Conservation (phyloP, 208 protist genomes). For the Kentomonas sorsogonicus region DNA sequence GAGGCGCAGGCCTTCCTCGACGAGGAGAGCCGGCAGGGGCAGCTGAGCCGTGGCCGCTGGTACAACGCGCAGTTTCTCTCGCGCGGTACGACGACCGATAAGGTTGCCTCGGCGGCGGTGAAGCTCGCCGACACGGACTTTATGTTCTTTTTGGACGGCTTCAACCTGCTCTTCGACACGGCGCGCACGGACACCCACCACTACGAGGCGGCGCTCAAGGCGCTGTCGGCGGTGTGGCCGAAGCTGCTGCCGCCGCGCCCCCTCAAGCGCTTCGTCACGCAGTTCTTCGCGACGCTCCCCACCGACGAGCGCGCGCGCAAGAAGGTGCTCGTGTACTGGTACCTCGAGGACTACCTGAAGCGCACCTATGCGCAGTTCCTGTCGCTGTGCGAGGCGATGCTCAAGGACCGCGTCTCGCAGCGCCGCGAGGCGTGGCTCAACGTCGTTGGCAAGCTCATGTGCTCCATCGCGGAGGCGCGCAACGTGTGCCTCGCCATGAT, state of each 20-base stretch:
- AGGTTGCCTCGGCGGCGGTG: conserved; percentile 81
- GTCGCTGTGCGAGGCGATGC: conserved; percentile 78
- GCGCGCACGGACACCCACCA: conserved; percentile 86
- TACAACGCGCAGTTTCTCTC: conserved; percentile 85
- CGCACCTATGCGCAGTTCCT: conserved; percentile 87
- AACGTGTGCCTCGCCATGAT: conserved; percentile 82
- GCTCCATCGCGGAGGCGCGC: conserved; percentile 71
- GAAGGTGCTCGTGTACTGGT: conserved; percentile 86
- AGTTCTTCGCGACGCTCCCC: conserved; percentile 89
- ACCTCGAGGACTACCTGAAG: conserved; percentile 89
- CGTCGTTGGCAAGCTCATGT: conserved; percentile 80
- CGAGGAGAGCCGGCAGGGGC: conserved; percentile 38
- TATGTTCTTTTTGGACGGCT: conserved; percentile 89
- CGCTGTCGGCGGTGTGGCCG: conserved; percentile 80
- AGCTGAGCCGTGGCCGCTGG: conserved; percentile 77
- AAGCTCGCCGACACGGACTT: conserved; percentile 89
- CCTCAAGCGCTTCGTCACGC: conserved; percentile 81
- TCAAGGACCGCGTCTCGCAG: conserved; percentile 83
- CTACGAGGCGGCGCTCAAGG: conserved; percentile 88
- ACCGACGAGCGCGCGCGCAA: conserved; percentile 45
- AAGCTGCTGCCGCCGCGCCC: conserved; percentile 81
- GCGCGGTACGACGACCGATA: conserved; percentile 83
- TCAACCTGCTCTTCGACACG: conserved; percentile 87
- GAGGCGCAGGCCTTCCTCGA: conserved; percentile 78
- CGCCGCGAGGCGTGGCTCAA: conserved; percentile 84